Percentiles rank a stretch among this genome's conserved stretches.
phyloP scores from a whole-genome alignment of 108 stramenopile genomes.

The Chaetoceros muelleri region DNA sequence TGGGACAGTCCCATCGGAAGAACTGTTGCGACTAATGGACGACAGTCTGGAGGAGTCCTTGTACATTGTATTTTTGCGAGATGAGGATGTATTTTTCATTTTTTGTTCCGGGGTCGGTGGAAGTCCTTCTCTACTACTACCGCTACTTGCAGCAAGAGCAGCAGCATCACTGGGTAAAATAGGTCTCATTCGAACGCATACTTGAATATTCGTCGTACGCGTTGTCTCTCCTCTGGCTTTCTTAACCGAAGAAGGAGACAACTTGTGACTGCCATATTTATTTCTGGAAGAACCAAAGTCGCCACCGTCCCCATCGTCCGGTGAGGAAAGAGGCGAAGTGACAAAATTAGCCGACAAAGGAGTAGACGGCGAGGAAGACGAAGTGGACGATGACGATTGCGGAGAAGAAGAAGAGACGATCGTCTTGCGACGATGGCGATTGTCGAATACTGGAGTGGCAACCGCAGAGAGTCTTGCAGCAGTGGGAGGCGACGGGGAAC shows the following conservation, averaged over 20 bases:
- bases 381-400: neutral
- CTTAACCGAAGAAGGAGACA: neutral
- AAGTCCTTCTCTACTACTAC: too few relatives aligned
- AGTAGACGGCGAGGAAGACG: too few relatives aligned
- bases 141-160: too few relatives aligned
- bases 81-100: neutral
- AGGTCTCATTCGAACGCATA: slow-evolving; percentile 9
- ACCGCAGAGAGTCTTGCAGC: neutral
- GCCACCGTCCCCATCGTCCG: too few relatives aligned
- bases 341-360: too few relatives aligned
- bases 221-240: neutral
- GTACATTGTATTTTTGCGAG: neutral
- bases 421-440: neutral
- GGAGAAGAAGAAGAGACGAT: slow-evolving; percentile 1
- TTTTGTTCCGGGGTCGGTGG: neutral
- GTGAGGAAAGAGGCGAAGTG: too few relatives aligned
- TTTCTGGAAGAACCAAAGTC: too few relatives aligned
- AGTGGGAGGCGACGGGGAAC: neutral
- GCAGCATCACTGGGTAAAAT: slow-evolving; percentile 2
- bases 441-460: neutral
- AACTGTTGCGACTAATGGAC: neutral
- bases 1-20: neutral
- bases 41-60: neutral
- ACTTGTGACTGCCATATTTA: too few relatives aligned
- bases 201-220: slow-evolving; percentile 7